Evolutionary conservation across 2,329 filamentous ascomycete species (phyloP), one percentile per base, ranked within the genome.

Genomic region (Lasiodiplodia theobromae): DNA sequence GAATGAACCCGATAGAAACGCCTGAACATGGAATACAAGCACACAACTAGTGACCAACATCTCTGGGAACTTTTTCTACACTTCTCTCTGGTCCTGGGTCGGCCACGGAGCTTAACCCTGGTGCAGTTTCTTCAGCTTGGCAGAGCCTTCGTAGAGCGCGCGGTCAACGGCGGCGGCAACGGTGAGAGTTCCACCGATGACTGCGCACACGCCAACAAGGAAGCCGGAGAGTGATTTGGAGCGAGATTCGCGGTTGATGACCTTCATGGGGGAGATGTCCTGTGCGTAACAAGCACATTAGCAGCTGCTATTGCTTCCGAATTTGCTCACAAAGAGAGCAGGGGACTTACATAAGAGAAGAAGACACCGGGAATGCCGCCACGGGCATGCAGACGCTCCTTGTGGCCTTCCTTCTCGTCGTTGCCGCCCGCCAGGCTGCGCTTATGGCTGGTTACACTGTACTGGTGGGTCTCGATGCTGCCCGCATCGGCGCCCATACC

Each of bases 211-310:
- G 58, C 96, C 96, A 0, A 96, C 95, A 69, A 99, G 81, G 85
- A 99, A 99, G 21, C 92, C 92, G 0, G 93, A 89, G 79, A 99
- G 96, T 4, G 91, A 92, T 85, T 98, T 98, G 70, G 90, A 85
- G 57, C 93, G 89, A 73, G 92, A 91, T 83, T 99, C 96, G 67
- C 94, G 91, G 84, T 99, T 99, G 82, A 99, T 92, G 70, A 99
- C 95, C 84, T 98, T 99, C 96, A 99, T 99, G 5, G 96, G 96
- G 2, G 95, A 98, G 79, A 99, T 99, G 75, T 99, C 96, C 92
- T 94, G 68, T 38, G 16, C 25, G 37, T 34, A 7, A 12, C 37
- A 23, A 8, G 18, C 31, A 18, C 2, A n/a, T 57, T 28, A 63
- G 52, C 47, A 3, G 25, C 52, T 16, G 16, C 44, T 51, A 37